Evolutionary conservation across 768 basidiomycete genomes (phyloP).

Genomic region (Leccinum broughii): DNA sequence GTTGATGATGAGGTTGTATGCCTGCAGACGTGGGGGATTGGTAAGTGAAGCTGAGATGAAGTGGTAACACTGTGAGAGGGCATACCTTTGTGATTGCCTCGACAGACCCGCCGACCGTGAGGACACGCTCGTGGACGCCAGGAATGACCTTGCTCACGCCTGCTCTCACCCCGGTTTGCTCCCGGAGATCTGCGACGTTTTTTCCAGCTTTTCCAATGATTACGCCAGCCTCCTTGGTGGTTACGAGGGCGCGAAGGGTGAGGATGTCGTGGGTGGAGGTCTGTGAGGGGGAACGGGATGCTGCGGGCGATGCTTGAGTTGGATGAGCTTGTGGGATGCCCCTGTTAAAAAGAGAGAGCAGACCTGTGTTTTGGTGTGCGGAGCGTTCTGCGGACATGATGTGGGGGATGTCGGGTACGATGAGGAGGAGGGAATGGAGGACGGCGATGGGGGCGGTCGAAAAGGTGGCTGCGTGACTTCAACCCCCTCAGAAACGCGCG

Average conservation of each 20-base stretch:
- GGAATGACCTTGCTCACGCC: slow-evolving; percentile 98
- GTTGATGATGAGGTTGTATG: slow-evolving; percentile 91
- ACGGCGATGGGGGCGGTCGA: slow-evolving; percentile 10
- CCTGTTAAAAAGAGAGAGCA: slow-evolving; percentile 21
- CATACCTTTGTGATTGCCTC: slow-evolving; percentile 89
- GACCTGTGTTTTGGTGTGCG: slow-evolving; percentile 56
- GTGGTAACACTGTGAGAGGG: not conserved
- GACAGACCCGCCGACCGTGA: slow-evolving; percentile 89
- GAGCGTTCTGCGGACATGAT: slow-evolving; percentile 68
- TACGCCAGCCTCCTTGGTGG: slow-evolving; percentile 95
- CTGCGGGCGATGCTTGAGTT: slow-evolving; percentile 52
- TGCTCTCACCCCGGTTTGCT: slow-evolving; percentile 95
- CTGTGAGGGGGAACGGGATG: slow-evolving; percentile 77
- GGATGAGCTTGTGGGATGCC: slow-evolving; percentile 8
- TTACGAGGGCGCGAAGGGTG: slow-evolving; percentile 92
- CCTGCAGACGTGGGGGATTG: slow-evolving; percentile 47
- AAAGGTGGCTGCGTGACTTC: slow-evolving; percentile 18
- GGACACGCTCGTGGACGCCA: slow-evolving; percentile 96
- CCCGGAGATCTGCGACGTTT: slow-evolving; percentile 96
- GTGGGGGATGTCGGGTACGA: slow-evolving; percentile 32
- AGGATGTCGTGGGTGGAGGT: slow-evolving; percentile 65
- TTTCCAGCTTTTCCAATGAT: slow-evolving; percentile 97
- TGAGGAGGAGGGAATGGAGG: slow-evolving; percentile 19
- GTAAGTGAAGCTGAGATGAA: slow-evolving; percentile 7
- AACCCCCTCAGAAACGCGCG: slow-evolving; percentile 18